A percentile compares a stretch with the other conserved stretches of the same genome.
phyloP scores from a whole-genome alignment of 2,329 filamentous ascomycete species.

The Amphichorda felina region DNA sequence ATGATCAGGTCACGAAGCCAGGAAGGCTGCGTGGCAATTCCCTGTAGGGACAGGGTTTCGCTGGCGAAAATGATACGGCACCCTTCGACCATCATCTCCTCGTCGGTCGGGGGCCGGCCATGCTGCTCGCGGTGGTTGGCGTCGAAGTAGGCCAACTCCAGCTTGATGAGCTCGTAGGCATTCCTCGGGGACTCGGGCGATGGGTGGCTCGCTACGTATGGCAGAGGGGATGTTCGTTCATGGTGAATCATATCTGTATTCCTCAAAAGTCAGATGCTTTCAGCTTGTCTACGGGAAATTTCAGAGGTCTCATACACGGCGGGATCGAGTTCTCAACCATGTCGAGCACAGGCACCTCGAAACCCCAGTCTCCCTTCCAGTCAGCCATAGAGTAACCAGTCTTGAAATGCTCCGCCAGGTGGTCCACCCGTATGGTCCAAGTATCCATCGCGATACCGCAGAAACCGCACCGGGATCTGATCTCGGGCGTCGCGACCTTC shows the following conservation, averaged over 20 bases:
- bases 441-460: conserved; percentile 50
- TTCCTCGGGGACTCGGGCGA: conserved; percentile 36
- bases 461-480: conserved; percentile 54
- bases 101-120: conserved; percentile 31
- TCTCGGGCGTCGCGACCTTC: conserved; percentile 48
- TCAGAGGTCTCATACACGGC: conserved; percentile 27
- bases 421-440: conserved; percentile 49
- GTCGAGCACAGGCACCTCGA: conserved; percentile 46
- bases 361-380: conserved; percentile 62
- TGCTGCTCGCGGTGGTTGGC: conserved; percentile 29
- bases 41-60: conserved; percentile 31
- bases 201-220: conserved; percentile 34
- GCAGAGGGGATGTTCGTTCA: conserved; percentile 44
- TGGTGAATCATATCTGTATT: conserved; percentile 49
- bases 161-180: conserved; percentile 50
- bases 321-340: conserved; percentile 57
- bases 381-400: conserved; percentile 54
- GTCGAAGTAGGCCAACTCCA: conserved; percentile 42
- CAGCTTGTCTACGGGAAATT: conserved; percentile 22
- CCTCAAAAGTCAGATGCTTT: conserved; percentile 26
- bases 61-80: conserved; percentile 44
- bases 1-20: conserved; percentile 52
- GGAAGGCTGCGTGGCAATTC: conserved; percentile 23
- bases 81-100: conserved; percentile 45
- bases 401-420: conserved; percentile 58